phyloP scores from a whole-genome alignment of 1,139 yeast genomes.

The Taphrina sp. region DNA sequence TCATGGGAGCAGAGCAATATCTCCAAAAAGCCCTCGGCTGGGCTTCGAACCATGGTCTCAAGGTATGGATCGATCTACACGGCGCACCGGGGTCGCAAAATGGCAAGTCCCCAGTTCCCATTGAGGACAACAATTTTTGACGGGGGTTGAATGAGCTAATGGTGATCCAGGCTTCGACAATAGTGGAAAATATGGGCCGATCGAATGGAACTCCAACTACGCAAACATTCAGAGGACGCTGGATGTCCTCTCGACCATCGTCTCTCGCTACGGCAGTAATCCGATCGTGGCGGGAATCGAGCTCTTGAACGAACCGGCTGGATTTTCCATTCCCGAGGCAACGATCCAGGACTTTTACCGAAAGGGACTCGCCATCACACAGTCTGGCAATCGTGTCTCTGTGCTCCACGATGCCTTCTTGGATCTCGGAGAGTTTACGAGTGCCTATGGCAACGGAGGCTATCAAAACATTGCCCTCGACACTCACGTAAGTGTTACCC shows the following conservation, averaged over 20 bases:
- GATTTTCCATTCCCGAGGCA: conserved; percentile 61
- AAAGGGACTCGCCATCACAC: conserved; percentile 56
- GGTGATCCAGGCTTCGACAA: conserved; percentile 95
- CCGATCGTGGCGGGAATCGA: conserved; percentile 84
- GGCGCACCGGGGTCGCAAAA: conserved; percentile 98
- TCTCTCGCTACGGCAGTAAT: conserved; percentile 63
- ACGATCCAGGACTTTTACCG: conserved; percentile 57
- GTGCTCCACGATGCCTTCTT: conserved; percentile 64
- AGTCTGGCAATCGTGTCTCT: conserved; percentile 42
- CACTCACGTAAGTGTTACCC: conserved; percentile 10
- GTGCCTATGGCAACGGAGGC: conserved; percentile 28
- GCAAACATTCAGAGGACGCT: conserved; percentile 56
- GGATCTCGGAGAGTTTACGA: background rate
- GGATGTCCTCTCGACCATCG: conserved; percentile 50
- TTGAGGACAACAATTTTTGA: no score
- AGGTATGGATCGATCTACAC: conserved; percentile 90
- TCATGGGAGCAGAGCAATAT: conserved; percentile 74
- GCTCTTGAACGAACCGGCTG: conserved; percentile 86
- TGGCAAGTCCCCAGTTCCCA: conserved; percentile 31
- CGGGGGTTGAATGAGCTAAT: conserved; percentile 92
- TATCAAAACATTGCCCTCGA: conserved; percentile 28
- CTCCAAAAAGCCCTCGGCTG: conserved; percentile 75
- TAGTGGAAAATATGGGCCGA: conserved; percentile 74
- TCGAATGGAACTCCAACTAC: conserved; percentile 48
- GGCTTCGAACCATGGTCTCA: conserved; percentile 62